Base-by-base conservation (phyloP, 2,329 filamentous ascomycete species). In the Sporothrix sp. region DNA sequence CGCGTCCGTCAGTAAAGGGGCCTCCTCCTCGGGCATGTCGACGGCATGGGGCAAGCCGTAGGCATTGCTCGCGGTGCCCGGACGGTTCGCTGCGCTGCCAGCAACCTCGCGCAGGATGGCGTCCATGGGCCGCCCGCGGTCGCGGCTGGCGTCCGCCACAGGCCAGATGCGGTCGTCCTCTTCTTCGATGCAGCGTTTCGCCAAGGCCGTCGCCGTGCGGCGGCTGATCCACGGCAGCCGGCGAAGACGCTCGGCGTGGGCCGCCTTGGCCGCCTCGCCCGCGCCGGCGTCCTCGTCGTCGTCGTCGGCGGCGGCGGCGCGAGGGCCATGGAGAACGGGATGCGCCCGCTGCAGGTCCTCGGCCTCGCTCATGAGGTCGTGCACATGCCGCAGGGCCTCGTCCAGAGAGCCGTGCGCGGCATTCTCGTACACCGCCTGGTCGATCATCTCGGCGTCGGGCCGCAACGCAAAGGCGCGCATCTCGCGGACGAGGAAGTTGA, bases 401-500 rank as follows among this genome's bases (percentile, higher is more conserved):
- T 66, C 63, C 27, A 69, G 63, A 21, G 62, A 58, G 11, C 64
- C 62, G 47, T 66, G 60, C 38, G 58, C 51, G 7, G 63, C 58
- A 47, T 60, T 61, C 45, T 64, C 63, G 27, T 63, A 58, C 25
- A 71, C 59, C 5, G 67, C 46, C 45, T 59, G 57, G 50, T 69
- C 59, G 36, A 65, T 60, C 14, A 61, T 63, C 21, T 50, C 37
- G 27, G 50, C 45, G 27, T 62, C 60, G 2, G 64, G 63, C 46
- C 56, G 58, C 9, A 71, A 54, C 14, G 53, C 58, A 51, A 68
- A 66, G 10, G 60, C 57, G 23, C 63, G 53, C 66, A 71, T 70
- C 60, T 71, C 68, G 4, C 60, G 57, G 4, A 61, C 42, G 11
- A 71, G 39, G 53, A 68, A 68, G 25, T 60, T 59, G 54, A 65